Base-by-base conservation (phyloP, 2,329 filamentous ascomycete species). In the Reticulascus tulasneorum region DNA sequence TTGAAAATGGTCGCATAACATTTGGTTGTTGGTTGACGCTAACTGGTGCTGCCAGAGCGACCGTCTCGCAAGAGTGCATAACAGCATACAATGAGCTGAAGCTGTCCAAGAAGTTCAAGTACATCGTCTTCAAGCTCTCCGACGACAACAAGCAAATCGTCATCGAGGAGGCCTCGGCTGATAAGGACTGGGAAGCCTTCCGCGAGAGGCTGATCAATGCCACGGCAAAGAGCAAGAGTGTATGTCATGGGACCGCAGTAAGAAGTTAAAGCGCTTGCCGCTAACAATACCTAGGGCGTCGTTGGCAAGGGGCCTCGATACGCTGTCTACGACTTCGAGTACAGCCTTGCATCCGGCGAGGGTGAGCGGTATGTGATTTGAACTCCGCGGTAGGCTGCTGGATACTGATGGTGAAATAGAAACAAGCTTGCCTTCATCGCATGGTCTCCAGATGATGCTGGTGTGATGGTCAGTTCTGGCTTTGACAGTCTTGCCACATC, bases 81-180 rank as follows among this genome's bases (percentile, higher is more conserved):
- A 61, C 62, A 50, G 64, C 70, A 42, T 91, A 83, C 77, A 88
- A 90, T 66, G 82, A 90, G 52, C 77, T 91, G 50, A 91, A 91
- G 79, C 80, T 89, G 52, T 73, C 67, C 66, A 89, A 89, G 69
- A 80, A 79, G 71, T 74, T 79, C 71, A 90, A 88, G 70, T 94
- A 78, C 76, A 84, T 93, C 70, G 80, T 93, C 74, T 91, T 78
- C 82, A 88, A 89, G 76, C 79, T 93, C 60, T 83, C 81, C 48
- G 84, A 90, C 66, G 77, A 89, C 72, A 80, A 81, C 75, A 87
- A 83, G 67, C 66, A 87, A 67, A 88, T 93, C 60, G 81, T 85
- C 41, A 79, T 93, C 53, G 86, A 91, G 66, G 79, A 86, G 61
- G 73, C 78, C 36, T 84, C 80, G 40, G 67, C 67, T 44, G 72